Base-by-base conservation (phyloP, 805 yeast genomes). In the Kodamaea laetipori region DNA sequence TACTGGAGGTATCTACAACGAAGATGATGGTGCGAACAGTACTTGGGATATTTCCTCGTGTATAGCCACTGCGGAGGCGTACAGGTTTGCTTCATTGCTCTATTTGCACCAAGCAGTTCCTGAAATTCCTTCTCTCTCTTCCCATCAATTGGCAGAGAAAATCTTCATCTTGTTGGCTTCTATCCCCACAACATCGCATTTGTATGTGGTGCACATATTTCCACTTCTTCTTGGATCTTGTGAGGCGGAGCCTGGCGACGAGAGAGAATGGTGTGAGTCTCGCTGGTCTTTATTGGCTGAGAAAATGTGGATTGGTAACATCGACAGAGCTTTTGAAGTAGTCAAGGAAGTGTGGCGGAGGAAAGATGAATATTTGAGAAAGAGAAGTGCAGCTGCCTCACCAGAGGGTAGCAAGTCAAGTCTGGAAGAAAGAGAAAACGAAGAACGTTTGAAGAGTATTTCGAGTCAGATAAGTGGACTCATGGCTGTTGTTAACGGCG, bases 91-190 rank as follows among this genome's bases (percentile, higher is more conserved):
- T 1, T 70, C 85, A 0, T 57, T 83, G 28, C 54, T 82, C 15
- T 81, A 79, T 53, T 60, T 83, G 23, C 86, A 81, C 56, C 87
- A 83, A 54, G 83, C 86, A 1, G 86, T 83, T 3, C 88, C 89
- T 0, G 86, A 82, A 49, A 71, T 82, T 12, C 84, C 85, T 7
- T 75, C 80, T 6, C 56, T 66, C 28, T 60, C 78, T 6, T 74
- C 84, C 1, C 80, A 74, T 44, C 76, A 69, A 40, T 56, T 81
- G 24, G 84, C 88, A 0, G 81, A 78, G 51, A 79, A 79, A 50
- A 77, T 82, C 3, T 64, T 82, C 52, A 74, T 79, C 65, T 57
- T 80, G 18, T 53, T 83, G 34, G 86, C 85, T 1, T 77, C 85
- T 1, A 80, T 83, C 41, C 87, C 89, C 2, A 65, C 77, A 4